Conservation (phyloP, 768 basidiomycete species). For the Calocybe gangraenosa region DNA sequence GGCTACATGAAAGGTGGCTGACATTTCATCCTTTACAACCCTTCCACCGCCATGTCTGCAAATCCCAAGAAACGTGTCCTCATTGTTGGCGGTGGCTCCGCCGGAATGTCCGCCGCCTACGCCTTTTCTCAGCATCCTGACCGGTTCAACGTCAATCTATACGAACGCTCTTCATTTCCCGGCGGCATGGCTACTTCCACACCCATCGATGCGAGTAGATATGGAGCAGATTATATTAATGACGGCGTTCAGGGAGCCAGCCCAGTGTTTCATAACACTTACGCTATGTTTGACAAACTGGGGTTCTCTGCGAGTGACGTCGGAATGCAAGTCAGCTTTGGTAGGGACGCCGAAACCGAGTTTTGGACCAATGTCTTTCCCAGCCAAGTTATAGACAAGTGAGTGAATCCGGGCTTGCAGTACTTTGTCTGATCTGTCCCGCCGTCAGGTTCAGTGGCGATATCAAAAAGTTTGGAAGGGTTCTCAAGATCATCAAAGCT, state of each 20-base stretch:
- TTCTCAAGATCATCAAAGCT: slow-evolving; percentile 25
- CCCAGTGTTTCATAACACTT: slow-evolving; percentile 27
- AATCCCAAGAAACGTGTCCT: slow-evolving; percentile 19
- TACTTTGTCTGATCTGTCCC: not conserved
- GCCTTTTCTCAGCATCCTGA: slow-evolving; percentile 27
- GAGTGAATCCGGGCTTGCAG: not conserved
- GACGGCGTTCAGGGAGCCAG: slow-evolving; percentile 30
- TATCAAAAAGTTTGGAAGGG: slow-evolving; percentile 27
- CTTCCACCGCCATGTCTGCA: slow-evolving; percentile 3
- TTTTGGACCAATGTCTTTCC: slow-evolving; percentile 30
- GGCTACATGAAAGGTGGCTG: not conserved
- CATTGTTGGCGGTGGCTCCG: slow-evolving; percentile 27
- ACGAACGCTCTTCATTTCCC: slow-evolving; percentile 22
- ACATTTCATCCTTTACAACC: not conserved
- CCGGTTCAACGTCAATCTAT: slow-evolving; percentile 23
- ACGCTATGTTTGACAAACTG: slow-evolving; percentile 26
- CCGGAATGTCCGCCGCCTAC: slow-evolving; percentile 29
- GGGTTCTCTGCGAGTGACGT: slow-evolving; percentile 25
- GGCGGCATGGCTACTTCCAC: slow-evolving; percentile 30
- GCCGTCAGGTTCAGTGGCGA: slow-evolving; percentile 20
- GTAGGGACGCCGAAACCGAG: slow-evolving; percentile 22
- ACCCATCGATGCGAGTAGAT: slow-evolving; percentile 20
- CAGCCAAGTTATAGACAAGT: slow-evolving; percentile 26
- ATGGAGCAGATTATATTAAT: slow-evolving; percentile 28
- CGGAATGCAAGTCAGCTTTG: slow-evolving; percentile 29